phyloP scores from a whole-genome alignment of 2,329 filamentous ascomycete genomes.

The Apiospora arundinis region DNA sequence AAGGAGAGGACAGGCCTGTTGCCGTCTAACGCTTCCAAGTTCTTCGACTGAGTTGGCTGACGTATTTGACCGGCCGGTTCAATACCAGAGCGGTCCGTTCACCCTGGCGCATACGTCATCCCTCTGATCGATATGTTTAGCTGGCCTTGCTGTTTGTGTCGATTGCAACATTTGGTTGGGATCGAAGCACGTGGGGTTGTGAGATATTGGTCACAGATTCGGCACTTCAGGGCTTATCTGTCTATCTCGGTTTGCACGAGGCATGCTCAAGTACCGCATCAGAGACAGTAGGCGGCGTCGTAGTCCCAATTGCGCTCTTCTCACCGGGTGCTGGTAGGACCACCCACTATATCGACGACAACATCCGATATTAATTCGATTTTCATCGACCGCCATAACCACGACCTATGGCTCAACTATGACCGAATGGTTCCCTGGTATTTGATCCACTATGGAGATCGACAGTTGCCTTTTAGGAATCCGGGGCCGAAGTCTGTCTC shows the following conservation, averaged over 20 bases:
- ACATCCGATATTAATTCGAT: background rate
- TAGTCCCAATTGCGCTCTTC: background rate
- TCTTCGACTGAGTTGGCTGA: no score
- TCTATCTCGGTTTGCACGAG: background rate
- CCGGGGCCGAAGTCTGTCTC: background rate
- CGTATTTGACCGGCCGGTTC: background rate
- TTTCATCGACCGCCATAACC: background rate
- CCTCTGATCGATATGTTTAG: no score
- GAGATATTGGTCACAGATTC: background rate
- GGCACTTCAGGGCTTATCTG: background rate
- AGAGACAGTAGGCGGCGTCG: background rate
- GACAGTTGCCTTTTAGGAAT: background rate
- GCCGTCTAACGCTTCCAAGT: no score
- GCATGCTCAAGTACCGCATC: background rate
- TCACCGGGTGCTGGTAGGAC: background rate
- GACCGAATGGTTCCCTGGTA: background rate
- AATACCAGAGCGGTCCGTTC: background rate
- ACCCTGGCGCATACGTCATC: background rate
- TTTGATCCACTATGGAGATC: background rate
- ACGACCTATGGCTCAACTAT: background rate
- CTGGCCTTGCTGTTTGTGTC: background rate
- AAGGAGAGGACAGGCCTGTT: no score
- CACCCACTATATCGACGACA: background rate
- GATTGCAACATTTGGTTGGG: background rate
- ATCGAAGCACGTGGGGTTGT: no score